Evolutionary conservation across 108 stramenopile species (phyloP).

Genomic region (Nannochloropsis gaditana): DNA sequence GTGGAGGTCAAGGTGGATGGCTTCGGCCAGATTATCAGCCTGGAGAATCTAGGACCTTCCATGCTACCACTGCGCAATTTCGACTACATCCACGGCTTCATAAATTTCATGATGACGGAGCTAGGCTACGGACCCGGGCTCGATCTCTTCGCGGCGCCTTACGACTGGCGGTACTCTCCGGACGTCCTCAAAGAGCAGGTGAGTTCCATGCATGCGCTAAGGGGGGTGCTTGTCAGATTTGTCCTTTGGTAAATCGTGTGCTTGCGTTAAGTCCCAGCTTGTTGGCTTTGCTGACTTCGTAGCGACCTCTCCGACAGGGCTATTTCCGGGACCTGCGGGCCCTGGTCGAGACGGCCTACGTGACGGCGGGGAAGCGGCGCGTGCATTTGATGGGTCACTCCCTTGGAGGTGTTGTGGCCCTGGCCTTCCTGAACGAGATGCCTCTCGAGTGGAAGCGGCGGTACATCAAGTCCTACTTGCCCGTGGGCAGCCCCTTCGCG

Average conservation of each 20-base stretch:
- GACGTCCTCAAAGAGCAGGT: not conserved
- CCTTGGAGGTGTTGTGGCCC: not conserved
- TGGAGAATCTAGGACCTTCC: not conserved
- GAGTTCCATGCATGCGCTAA: not conserved
- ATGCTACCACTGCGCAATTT: not conserved
- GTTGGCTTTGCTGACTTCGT: not conserved
- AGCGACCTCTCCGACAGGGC: not conserved
- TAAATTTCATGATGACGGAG: not conserved
- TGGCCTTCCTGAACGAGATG: constrained; percentile 5
- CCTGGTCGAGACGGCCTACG: not conserved
- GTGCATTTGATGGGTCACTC: not conserved
- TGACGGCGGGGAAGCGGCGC: not conserved
- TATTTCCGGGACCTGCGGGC: not conserved
- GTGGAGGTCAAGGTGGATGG: not conserved
- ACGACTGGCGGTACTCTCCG: not conserved
- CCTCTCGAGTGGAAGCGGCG: not conserved
- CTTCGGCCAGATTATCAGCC: not conserved
- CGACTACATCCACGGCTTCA: not conserved
- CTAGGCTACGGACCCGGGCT: not conserved
- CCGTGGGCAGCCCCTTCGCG: not conserved
- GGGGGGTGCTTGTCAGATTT: too few relatives aligned
- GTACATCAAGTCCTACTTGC: constrained; percentile 8
- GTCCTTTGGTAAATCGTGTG: too few relatives aligned
- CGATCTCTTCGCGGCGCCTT: not conserved
- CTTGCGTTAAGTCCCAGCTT: too few relatives aligned